Evolutionary conservation across 306 rosid species (phyloP).

Genomic region (Sindora glabra): DNA sequence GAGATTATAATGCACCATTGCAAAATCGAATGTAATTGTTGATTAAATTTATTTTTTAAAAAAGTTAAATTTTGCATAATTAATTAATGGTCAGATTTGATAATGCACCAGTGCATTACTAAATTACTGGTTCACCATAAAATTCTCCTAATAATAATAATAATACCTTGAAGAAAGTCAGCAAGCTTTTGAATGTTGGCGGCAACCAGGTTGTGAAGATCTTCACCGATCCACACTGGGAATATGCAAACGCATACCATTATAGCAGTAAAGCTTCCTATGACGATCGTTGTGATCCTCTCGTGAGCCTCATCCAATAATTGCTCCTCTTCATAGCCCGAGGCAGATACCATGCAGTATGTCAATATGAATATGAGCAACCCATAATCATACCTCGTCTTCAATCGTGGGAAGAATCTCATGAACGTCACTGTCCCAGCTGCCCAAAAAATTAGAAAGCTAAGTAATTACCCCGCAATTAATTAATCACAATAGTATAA

Average conservation of each 20-base stretch:
- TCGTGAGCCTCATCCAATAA: slow-evolving; percentile 30
- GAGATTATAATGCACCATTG: too few relatives aligned
- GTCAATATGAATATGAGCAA: slow-evolving; percentile 52
- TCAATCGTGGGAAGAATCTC: slow-evolving; percentile 50
- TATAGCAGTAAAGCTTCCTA: slow-evolving; percentile 48
- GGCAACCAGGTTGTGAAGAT: slow-evolving; percentile 62
- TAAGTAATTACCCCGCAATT: too few relatives aligned
- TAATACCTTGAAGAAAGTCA: slow-evolving; percentile 58
- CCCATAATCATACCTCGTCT: slow-evolving; percentile 69
- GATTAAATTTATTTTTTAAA: too few relatives aligned
- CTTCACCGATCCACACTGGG: slow-evolving; percentile 81
- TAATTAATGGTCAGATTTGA: too few relatives aligned
- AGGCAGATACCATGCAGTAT: slow-evolving; percentile 43
- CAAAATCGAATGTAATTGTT: too few relatives aligned
- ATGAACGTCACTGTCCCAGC: slow-evolving; percentile 45
- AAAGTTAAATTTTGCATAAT: too few relatives aligned
- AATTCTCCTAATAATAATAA: too few relatives aligned
- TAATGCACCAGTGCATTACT: too few relatives aligned
- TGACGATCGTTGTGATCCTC: slow-evolving; percentile 48
- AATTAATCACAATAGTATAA: too few relatives aligned
- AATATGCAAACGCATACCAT: slow-evolving; percentile 32
- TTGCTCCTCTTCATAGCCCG: slow-evolving; percentile 34
- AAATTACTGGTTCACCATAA: too few relatives aligned
- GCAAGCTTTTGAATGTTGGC: slow-evolving; percentile 44
- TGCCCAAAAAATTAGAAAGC: slow-evolving; percentile 21